phyloP scores from a whole-genome alignment of 768 basidiomycete species.

The Auriculariales sp. region DNA sequence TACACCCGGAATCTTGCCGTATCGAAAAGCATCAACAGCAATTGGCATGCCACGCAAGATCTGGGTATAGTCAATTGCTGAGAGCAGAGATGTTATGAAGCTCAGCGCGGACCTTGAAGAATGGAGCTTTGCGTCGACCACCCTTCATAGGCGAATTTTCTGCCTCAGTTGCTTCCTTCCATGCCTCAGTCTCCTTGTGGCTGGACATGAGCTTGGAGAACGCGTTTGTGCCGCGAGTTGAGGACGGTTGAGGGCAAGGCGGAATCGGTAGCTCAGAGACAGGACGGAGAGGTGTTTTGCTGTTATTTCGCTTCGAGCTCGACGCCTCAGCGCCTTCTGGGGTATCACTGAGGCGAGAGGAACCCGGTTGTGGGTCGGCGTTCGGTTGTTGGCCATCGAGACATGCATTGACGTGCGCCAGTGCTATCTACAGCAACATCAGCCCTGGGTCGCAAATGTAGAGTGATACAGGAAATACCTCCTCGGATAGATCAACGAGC shows the following conservation, averaged over 20 bases:
- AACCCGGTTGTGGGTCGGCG: constrained; percentile 3
- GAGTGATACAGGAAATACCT: constrained; percentile 14
- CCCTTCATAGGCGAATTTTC: constrained; percentile 35
- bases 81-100: not conserved
- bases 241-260: no score
- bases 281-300: constrained; percentile 12
- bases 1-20: constrained; percentile 79
- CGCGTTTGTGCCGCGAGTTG: constrained; percentile 21
- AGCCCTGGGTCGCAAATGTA: constrained; percentile 5
- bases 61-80: constrained; percentile 7
- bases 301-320: no score
- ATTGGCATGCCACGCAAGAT: constrained; percentile 89
- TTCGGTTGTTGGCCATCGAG: constrained; percentile 29
- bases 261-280: constrained; percentile 10
- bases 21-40: constrained; percentile 93
- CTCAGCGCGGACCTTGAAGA: constrained; percentile 58
- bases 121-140: constrained; percentile 66
- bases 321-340: no score
- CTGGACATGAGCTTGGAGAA: constrained; percentile 89
- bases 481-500: constrained; percentile 12
- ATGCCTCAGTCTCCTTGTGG: constrained; percentile 62
- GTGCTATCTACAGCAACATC: constrained; percentile 25
- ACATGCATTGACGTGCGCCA: constrained; percentile 44
- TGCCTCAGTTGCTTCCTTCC: constrained; percentile 60
- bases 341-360: constrained; percentile 4